A percentile compares a stretch with the other conserved stretches of the same genome.
phyloP scores from a whole-genome alignment of 805 yeast species.

The Maudiozyma bulderi region DNA sequence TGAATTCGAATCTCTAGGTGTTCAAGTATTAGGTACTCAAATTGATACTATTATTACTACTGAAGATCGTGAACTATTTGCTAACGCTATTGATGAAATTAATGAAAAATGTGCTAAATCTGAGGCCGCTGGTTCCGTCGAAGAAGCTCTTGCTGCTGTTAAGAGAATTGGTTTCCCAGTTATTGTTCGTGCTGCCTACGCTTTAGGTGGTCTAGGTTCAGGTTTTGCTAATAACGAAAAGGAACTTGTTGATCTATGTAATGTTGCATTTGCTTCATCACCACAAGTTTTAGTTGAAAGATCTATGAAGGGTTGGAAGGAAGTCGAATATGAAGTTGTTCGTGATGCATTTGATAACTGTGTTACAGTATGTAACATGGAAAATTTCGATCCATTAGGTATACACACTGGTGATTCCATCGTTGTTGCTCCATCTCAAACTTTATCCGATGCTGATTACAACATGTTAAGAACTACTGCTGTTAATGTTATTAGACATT shows the following conservation, averaged over 20 bases:
- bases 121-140: conserved; percentile 67
- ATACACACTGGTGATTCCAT: conserved; percentile 98
- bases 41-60: conserved; percentile 94
- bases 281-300: conserved; percentile 94
- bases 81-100: conserved; percentile 90
- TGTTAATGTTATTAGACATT: conserved; percentile 89
- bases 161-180: conserved; percentile 87
- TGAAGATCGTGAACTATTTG: conserved; percentile 94
- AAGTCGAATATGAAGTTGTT: conserved; percentile 96
- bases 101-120: conserved; percentile 93
- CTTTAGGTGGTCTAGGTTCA: conserved; percentile 95
- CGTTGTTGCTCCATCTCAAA: conserved; percentile 97
- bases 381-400: conserved; percentile 96
- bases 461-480: conserved; percentile 98
- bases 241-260: conserved; percentile 75
- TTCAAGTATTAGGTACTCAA: conserved; percentile 91
- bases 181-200: conserved; percentile 94
- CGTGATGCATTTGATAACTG: conserved; percentile 96
- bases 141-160: conserved; percentile 80
- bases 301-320: conserved; percentile 99
- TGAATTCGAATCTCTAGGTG: conserved; percentile 81
- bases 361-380: conserved; percentile 98
- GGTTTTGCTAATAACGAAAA: conserved; percentile 89
- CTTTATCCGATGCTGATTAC: conserved; percentile 92
- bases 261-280: conserved; percentile 86